Evolutionary conservation across 345 rosid species (phyloP).

Genomic region (Mangifera indica): DNA sequence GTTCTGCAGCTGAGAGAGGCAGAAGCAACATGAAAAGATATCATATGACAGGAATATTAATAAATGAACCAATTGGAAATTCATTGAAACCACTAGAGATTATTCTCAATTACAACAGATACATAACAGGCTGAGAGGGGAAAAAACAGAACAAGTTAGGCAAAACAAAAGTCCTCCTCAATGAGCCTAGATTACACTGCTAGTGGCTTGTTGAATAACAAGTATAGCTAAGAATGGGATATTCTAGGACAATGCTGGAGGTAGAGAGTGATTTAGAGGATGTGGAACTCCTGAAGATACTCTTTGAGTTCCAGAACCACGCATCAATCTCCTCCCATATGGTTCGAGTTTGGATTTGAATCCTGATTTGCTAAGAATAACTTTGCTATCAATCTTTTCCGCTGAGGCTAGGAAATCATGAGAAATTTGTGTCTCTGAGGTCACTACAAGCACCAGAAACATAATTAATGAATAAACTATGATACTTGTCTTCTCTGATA

Average conservation of each 20-base stretch:
- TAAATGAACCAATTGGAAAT: too few species aligned
- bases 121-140: too few species aligned
- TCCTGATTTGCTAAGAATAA: slow-evolving; percentile 21
- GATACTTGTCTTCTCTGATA: slow-evolving; percentile 12
- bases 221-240: neutral
- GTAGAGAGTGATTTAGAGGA: slow-evolving; percentile 35
- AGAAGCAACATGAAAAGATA: too few species aligned
- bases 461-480: slow-evolving; percentile 8
- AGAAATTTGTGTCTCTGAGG: slow-evolving; percentile 18
- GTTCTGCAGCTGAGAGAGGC: too few species aligned
- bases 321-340: slow-evolving; percentile 26
- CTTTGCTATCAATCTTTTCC: neutral
- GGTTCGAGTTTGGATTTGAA: slow-evolving; percentile 15
- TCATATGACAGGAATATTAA: too few species aligned
- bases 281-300: slow-evolving; percentile 48
- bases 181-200: too few species aligned
- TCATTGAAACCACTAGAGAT: too few species aligned
- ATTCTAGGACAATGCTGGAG: slow-evolving; percentile 1
- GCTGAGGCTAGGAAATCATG: neutral
- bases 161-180: too few species aligned
- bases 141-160: too few species aligned
- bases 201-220: too few species aligned
- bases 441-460: neutral
- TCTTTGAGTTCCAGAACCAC: slow-evolving; percentile 16
- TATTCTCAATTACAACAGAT: too few species aligned